Base-by-base conservation (phyloP, 2,329 filamentous ascomycete genomes). In the Drechslerella stenobrocha region DNA sequence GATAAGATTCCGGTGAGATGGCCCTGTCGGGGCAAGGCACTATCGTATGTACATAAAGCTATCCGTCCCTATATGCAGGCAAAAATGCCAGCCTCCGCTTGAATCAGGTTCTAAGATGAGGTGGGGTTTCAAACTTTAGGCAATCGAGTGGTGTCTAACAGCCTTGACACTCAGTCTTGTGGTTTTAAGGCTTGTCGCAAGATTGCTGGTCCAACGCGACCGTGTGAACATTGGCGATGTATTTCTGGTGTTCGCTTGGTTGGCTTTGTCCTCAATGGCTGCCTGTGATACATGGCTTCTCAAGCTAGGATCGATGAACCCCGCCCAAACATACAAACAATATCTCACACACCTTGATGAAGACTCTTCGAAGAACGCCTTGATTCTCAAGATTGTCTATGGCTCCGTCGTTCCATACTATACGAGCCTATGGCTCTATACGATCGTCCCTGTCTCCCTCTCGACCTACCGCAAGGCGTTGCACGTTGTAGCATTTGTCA, bases 21-120 rank as follows among this genome's bases (percentile, higher is more conserved):
- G 63, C 63, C 63, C 63, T 67, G 42, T 60, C 63, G 45, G 63
- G 63, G 63, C 63, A 67, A 56, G 63, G 63, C 50, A 67, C 63
- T 55, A 67, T 67, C 63, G 63, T 67, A 67, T 48, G 63, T 67
- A 30, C 26, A 22, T 5, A 1, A 44, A 45, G 13, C 11, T 20
- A 7, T 3, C 7, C 4, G 18, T n/a, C n/a, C n/a, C n/a, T n/a
- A n/a, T n/a, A n/a, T n/a, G n/a, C n/a, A n/a, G n/a, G n/a, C n/a
- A n/a, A n/a, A n/a, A n/a, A n/a, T n/a, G n/a, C n/a, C n/a, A n/a
- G n/a, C n/a, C n/a, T n/a, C n/a, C n/a, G n/a, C n/a, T n/a, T n/a
- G n/a, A n/a, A n/a, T n/a, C n/a, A n/a, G n/a, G n/a, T n/a, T n/a
- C n/a, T n/a, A n/a, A n/a, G n/a, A n/a, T n/a, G n/a, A n/a, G n/a